phyloP scores from a whole-genome alignment of 2,329 filamentous ascomycete species.

The Aspergillus transmontanensis region DNA sequence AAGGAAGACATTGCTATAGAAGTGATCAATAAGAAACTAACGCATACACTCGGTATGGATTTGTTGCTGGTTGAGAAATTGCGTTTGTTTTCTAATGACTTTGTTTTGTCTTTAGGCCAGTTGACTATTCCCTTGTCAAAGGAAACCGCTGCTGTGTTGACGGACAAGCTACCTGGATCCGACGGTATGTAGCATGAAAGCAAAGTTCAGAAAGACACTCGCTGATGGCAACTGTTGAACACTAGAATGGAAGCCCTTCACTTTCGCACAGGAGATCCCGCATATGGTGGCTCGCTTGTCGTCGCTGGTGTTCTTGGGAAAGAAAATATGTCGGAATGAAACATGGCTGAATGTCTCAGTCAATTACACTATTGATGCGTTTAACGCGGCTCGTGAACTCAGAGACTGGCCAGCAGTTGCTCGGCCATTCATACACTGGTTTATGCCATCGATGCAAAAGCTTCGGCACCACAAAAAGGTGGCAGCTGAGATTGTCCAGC shows the following conservation, averaged over 20 bases:
- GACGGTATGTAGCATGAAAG: conserved; percentile 23
- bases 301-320: conserved; percentile 57
- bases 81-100: neutral
- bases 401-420: conserved; percentile 44
- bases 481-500: conserved; percentile 38
- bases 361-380: conserved; percentile 23
- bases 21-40: conserved; percentile 33
- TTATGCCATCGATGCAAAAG: conserved; percentile 45
- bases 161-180: conserved; percentile 26
- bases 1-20: conserved; percentile 20
- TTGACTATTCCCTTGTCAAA: conserved; percentile 30
- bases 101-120: conserved; percentile 18
- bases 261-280: conserved; percentile 56
- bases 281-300: conserved; percentile 57
- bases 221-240: neutral
- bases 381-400: conserved; percentile 41
- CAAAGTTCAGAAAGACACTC: neutral
- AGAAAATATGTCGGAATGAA: conserved; percentile 54
- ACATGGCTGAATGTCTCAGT: conserved; percentile 53
- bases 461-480: conserved; percentile 42
- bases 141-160: conserved; percentile 26
- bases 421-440: conserved; percentile 48
- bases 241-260: conserved; percentile 57
- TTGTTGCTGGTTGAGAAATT: neutral
- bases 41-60: conserved; percentile 31